Conservation (phyloP, 495 filamentous ascomycete species). For the Tuber magnatum region DNA sequence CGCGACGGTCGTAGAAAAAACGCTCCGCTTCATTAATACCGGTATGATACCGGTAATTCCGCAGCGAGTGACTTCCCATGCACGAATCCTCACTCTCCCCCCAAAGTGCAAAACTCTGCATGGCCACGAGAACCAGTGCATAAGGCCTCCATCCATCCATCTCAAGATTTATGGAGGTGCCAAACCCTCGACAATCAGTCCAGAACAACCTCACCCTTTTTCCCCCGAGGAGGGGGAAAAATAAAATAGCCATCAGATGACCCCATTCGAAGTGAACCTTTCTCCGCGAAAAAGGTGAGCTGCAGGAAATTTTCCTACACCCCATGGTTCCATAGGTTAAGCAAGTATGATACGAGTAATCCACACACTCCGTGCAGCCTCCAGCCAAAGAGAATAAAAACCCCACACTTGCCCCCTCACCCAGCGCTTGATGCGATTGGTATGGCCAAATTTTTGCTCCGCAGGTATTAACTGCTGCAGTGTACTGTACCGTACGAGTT, state of each 20-base stretch:
- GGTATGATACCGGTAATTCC: background rate
- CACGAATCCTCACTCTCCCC: background rate
- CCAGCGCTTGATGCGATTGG: background rate
- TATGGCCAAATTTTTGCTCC: background rate
- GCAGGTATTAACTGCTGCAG: background rate
- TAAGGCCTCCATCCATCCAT: background rate
- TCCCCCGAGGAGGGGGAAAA: background rate
- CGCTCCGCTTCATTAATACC: background rate
- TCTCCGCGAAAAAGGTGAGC: background rate
- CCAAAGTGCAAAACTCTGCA: background rate
- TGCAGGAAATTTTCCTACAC: background rate
- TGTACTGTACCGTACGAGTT: background rate
- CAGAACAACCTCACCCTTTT: background rate
- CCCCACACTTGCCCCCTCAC: background rate
- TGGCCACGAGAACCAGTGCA: background rate
- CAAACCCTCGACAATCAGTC: background rate
- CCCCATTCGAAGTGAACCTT: background rate
- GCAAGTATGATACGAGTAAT: background rate
- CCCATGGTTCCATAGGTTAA: background rate
- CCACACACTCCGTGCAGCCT: background rate
- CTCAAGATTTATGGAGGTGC: background rate
- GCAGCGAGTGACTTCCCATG: background rate
- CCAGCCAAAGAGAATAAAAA: background rate
- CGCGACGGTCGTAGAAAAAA: background rate
- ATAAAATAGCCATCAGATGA: slow-evolving; percentile 2